Conservation (phyloP, 2,329 filamentous ascomycete species). For the Penicillium rolfsii region DNA sequence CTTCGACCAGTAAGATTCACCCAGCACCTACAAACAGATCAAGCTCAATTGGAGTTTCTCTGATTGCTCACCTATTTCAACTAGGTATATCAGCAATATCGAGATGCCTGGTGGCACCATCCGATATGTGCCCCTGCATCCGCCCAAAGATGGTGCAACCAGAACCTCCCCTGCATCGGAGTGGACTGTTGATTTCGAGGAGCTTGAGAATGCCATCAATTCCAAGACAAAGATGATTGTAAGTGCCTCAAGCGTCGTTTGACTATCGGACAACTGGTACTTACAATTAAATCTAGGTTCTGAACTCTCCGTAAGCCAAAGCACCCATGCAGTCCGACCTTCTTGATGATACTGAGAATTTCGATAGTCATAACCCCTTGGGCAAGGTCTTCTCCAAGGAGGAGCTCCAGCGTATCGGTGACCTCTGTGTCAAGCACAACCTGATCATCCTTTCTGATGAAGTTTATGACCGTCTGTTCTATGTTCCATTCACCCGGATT, state of each 20-base stretch:
- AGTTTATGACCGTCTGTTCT: constrained; percentile 94
- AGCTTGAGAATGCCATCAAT: constrained; percentile 80
- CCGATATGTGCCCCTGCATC: constrained; percentile 92
- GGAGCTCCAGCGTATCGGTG: constrained; percentile 82
- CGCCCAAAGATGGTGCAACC: constrained; percentile 76
- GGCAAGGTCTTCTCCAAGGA: constrained; percentile 89
- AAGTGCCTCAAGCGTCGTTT: constrained; percentile 37
- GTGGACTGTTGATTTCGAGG: constrained; percentile 83
- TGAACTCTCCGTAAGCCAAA: constrained; percentile 54
- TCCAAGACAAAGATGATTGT: constrained; percentile 95
- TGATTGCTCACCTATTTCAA: constrained; percentile 1
- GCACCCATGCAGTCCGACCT: background rate
- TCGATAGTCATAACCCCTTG: constrained; percentile 77
- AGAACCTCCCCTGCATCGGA: constrained; percentile 83
- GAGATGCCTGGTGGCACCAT: constrained; percentile 97
- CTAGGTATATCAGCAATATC: constrained; percentile 90
- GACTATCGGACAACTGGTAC: background rate
- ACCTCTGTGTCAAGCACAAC: constrained; percentile 87
- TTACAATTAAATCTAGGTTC: constrained; percentile 37
- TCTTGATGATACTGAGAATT: constrained; percentile 21
- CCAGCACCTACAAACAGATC: background rate
- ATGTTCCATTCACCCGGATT: constrained; percentile 91
- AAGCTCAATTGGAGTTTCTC: background rate
- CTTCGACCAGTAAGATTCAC: constrained; percentile 79
- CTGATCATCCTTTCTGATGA: constrained; percentile 92